Evolutionary conservation across 2,329 filamentous ascomycete genomes (phyloP).

Genomic region (Emmonsia crescens): DNA sequence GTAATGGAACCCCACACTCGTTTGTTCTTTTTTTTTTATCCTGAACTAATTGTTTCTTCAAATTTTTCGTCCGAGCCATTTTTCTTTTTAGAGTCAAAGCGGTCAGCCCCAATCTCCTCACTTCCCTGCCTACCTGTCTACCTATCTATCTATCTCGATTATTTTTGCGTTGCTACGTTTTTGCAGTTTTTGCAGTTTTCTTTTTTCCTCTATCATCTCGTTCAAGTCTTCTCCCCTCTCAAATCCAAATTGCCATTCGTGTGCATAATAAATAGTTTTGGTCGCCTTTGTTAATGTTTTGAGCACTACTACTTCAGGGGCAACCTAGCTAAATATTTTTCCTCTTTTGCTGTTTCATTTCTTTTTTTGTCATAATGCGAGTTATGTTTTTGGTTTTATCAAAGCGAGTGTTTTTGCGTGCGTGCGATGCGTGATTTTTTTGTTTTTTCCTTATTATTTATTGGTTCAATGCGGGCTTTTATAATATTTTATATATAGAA

Average conservation of each 20-base stretch:
- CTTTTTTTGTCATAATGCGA: neutral
- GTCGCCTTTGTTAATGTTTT: neutral
- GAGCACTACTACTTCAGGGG: neutral
- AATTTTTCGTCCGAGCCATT: neutral
- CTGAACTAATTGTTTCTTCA: no score
- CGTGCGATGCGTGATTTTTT: neutral
- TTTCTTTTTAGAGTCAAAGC: neutral
- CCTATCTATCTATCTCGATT: neutral
- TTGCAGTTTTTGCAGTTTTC: neutral
- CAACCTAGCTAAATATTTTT: neutral
- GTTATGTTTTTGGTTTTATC: neutral
- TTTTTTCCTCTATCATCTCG: neutral
- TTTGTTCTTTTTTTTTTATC: neutral
- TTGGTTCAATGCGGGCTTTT: neutral
- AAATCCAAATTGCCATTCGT: neutral
- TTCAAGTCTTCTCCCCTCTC: neutral
- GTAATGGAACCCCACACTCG: neutral
- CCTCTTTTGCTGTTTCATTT: neutral
- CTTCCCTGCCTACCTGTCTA: neutral
- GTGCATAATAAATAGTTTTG: constrained; percentile 4
- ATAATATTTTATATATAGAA: neutral
- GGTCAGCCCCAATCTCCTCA: neutral
- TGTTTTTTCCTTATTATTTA: neutral
- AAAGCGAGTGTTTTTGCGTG: neutral
- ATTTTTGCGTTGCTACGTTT: neutral